Conservation (phyloP, 768 basidiomycete species). For the Favolaschia claudopus region DNA sequence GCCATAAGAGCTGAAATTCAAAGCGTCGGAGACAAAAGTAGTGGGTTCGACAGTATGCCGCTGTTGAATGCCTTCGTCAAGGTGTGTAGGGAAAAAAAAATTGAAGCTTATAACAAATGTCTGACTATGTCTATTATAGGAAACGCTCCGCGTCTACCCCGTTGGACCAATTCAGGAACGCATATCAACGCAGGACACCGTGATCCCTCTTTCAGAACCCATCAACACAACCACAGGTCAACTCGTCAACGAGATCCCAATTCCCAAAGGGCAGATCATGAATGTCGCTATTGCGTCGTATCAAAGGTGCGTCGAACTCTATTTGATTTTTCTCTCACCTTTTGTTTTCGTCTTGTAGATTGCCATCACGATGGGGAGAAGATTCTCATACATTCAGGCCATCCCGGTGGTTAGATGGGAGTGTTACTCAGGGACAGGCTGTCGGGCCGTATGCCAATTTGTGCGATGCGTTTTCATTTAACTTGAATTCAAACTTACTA, state of each 20-base stretch:
- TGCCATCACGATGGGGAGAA: slow-evolving; percentile 1
- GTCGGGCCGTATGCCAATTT: slow-evolving; percentile 21
- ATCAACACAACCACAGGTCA: background rate
- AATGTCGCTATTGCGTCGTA: slow-evolving; percentile 4
- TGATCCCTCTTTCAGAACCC: background rate
- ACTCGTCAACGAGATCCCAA: background rate
- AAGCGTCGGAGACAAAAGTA: background rate
- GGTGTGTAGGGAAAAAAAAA: background rate
- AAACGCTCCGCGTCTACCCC: slow-evolving; percentile 15
- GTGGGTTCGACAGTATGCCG: slow-evolving; percentile 6
- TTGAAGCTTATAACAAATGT: background rate
- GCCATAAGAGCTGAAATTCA: slow-evolving; percentile 13
- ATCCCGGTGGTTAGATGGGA: slow-evolving; percentile 2
- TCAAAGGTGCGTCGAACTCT: slow-evolving; percentile 1
- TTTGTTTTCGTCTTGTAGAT: too few species aligned
- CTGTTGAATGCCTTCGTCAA: slow-evolving; percentile 24
- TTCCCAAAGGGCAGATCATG: slow-evolving; percentile 15
- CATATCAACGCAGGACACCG: background rate
- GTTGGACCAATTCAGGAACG: slow-evolving; percentile 3
- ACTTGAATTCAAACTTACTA: background rate
- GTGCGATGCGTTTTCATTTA: background rate
- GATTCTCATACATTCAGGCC: slow-evolving; percentile 3
- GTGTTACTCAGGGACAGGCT: background rate
- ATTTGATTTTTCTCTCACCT: slow-evolving; percentile 7
- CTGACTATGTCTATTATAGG: slow-evolving; percentile 6